These are phyloP conservation scores for Candida nonsorbophila DNA, from an alignment of 805 yeast genomes.

Conservation along the genomic window DNA sequence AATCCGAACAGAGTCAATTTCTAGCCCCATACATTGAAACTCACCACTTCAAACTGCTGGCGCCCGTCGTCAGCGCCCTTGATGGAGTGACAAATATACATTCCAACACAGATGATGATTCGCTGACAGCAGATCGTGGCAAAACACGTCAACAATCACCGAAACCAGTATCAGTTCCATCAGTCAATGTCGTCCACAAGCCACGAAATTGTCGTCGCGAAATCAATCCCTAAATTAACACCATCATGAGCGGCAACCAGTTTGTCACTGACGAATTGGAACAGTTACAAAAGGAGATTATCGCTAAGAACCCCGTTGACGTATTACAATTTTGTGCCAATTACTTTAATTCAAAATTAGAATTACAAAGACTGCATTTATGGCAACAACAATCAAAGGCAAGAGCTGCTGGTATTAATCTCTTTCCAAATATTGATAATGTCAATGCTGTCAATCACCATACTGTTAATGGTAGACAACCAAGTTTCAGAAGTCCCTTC, in stretches of 20 bases:
- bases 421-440: slow-evolving; percentile 36
- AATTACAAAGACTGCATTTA: slow-evolving; percentile 49
- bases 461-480: slow-evolving; percentile 30
- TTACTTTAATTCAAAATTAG: slow-evolving; percentile 60
- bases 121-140: no score
- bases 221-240: slow-evolving; percentile 1
- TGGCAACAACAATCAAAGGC: slow-evolving; percentile 50
- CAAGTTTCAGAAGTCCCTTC: slow-evolving; percentile 58
- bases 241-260: slow-evolving; percentile 5
- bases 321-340: slow-evolving; percentile 71
- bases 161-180: no score
- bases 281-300: slow-evolving; percentile 53
- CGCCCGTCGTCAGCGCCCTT: no score
- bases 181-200: no score
- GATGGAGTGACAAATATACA: no score
- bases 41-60: no score
- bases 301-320: slow-evolving; percentile 55
- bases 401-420: slow-evolving; percentile 43
- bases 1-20: no score
- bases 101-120: no score
- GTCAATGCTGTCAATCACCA: slow-evolving; percentile 22
- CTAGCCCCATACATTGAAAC: no score
- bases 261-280: slow-evolving; percentile 46
- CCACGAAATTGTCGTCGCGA: neutral
- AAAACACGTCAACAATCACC: no score